These are phyloP conservation scores for Neofusicoccum umdonicola DNA, from an alignment of 2,329 filamentous ascomycete species.

Conservation along the genomic window DNA sequence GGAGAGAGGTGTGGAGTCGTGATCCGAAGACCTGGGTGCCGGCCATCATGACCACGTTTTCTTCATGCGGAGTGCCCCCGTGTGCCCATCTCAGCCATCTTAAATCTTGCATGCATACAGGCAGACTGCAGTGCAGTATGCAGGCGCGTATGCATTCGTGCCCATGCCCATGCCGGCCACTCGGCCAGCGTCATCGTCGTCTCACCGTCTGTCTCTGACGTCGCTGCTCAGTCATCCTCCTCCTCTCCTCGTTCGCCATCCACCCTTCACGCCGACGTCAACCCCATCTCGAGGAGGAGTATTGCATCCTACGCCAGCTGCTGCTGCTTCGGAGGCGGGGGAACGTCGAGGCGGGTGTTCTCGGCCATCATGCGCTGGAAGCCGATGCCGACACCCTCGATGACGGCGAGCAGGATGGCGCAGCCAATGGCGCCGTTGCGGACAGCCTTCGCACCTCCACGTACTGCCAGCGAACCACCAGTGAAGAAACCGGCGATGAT, in stretches of 20 bases:
- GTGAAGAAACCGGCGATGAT: conserved; percentile 98
- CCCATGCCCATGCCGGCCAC: background rate
- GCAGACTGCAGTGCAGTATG: background rate
- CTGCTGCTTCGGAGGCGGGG: conserved; percentile 39
- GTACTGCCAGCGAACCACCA: conserved; percentile 83
- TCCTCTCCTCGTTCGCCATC: background rate
- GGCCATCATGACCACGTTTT: conserved; percentile 8
- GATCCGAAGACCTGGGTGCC: background rate
- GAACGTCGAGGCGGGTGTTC: conserved; percentile 73
- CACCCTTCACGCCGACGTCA: conserved; percentile 7
- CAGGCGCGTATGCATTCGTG: background rate
- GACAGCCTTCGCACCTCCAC: conserved; percentile 87
- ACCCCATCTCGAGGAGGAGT: conserved; percentile 14
- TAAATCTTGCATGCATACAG: conserved; percentile 7
- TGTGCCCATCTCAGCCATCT: conserved; percentile 11
- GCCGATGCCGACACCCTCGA: conserved; percentile 94
- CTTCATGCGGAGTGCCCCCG: conserved; percentile 1
- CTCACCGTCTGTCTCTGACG: background rate
- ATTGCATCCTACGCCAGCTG: conserved; percentile 15
- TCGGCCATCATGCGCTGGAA: conserved; percentile 94
- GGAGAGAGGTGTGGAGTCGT: background rate
- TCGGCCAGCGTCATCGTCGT: background rate
- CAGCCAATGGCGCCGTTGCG: conserved; percentile 96
- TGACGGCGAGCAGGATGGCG: conserved; percentile 88
- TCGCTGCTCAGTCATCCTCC: background rate